These are phyloP conservation scores for Candida anutae DNA, from an alignment of 1,139 yeast genomes.

Conservation along the genomic window DNA sequence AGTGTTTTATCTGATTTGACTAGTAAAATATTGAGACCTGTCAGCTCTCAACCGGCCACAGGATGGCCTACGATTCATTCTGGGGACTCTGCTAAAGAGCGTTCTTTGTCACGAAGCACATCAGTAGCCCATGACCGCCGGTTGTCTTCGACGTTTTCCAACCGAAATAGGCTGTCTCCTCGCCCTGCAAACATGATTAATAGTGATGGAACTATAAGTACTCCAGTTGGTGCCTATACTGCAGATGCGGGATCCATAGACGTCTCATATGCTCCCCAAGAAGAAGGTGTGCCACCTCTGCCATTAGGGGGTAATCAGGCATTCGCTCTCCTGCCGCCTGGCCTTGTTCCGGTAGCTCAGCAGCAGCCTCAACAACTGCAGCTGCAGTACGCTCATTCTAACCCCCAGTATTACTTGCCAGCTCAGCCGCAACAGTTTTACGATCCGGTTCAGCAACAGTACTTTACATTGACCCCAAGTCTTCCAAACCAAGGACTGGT, in stretches of 20 bases:
- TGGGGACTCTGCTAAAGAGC: slow-evolving; percentile 6
- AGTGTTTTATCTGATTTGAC: slow-evolving; percentile 21
- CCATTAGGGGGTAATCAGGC: slow-evolving; percentile 5
- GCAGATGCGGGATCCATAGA: slow-evolving; percentile 4
- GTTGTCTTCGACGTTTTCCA: slow-evolving; percentile 32
- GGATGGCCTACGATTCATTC: slow-evolving; percentile 1
- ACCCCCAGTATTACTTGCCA: slow-evolving; percentile 10
- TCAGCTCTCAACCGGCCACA: slow-evolving; percentile 16
- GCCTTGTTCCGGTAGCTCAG: slow-evolving; percentile 6
- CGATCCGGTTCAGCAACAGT: slow-evolving; percentile 42
- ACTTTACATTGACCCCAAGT: slow-evolving; percentile 34
- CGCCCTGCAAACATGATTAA: slow-evolving; percentile 37
- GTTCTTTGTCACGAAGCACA: slow-evolving; percentile 19
- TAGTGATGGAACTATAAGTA: slow-evolving; percentile 41
- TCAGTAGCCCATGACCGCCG: slow-evolving; percentile 21
- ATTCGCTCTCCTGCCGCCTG: slow-evolving; percentile 2
- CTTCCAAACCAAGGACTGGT: slow-evolving; percentile 9
- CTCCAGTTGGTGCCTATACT: slow-evolving; percentile 29
- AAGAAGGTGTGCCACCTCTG: slow-evolving; percentile 4
- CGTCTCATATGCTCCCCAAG: slow-evolving; percentile 1
- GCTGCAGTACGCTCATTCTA: slow-evolving; percentile 8
- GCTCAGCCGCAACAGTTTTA: slow-evolving; percentile 31
- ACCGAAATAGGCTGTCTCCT: slow-evolving; percentile 27
- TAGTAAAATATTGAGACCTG: slow-evolving; percentile 15
- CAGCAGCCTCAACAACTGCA: slow-evolving; percentile 6